phyloP scores from a whole-genome alignment of 78 protist genomes.

The Planoprotostelium fungivorum region DNA sequence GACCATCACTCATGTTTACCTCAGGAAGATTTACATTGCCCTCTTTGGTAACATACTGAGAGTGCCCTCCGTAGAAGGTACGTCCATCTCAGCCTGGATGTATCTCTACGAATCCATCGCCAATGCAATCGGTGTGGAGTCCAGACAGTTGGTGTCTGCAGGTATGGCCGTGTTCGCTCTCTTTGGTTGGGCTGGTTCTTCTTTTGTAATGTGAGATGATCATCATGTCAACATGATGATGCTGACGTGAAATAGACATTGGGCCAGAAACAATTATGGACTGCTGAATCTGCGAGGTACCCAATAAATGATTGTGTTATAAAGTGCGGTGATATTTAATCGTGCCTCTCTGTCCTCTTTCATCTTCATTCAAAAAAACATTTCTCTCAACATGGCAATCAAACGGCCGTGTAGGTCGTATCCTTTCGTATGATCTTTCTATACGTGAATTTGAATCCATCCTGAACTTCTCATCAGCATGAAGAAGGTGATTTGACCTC shows the following conservation, averaged over 20 bases:
- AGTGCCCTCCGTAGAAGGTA: not conserved
- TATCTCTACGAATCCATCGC: not conserved
- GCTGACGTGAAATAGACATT: not conserved
- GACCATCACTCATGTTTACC: not conserved
- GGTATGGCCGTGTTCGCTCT: not conserved
- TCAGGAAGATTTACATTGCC: not conserved
- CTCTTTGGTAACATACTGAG: not conserved
- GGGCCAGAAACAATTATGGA: not conserved
- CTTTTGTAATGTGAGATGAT: not conserved
- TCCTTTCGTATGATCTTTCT: no score
- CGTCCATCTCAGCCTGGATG: not conserved
- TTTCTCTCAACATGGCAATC: no score
- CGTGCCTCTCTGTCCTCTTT: no score
- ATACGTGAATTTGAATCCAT: no score
- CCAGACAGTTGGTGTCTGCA: not conserved
- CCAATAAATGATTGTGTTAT: no score
- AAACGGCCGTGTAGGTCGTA: no score
- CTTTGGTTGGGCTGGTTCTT: not conserved
- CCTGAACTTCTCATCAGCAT: no score
- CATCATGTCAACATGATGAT: not conserved
- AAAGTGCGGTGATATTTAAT: no score
- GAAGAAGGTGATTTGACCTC: no score
- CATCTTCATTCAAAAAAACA: no score
- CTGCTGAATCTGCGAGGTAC: no score
- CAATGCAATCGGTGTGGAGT: not conserved